Conservation (phyloP, 768 basidiomycete species). For the Rhodotorula diobovata region DNA sequence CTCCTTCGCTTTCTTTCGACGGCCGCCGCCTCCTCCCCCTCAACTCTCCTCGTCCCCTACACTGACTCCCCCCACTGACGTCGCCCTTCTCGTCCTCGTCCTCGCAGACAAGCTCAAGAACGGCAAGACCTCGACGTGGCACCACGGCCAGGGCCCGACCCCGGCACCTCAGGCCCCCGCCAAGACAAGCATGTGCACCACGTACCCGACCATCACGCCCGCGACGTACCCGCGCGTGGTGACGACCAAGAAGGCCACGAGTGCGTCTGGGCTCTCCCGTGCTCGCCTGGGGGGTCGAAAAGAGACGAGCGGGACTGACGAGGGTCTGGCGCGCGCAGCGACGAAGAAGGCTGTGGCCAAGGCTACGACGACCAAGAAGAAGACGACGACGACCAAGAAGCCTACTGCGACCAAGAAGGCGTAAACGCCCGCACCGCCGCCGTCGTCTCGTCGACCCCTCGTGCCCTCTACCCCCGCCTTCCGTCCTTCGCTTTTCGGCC, state of each 20-base stretch:
- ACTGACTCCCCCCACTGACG: slow-evolving; percentile 34
- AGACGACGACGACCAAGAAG: slow-evolving; percentile 12
- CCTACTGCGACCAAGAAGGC: slow-evolving; percentile 1
- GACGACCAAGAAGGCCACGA: not conserved
- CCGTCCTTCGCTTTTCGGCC: not conserved
- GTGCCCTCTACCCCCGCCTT: not conserved
- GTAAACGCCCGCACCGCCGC: not conserved
- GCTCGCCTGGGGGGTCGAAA: too few relatives aligned
- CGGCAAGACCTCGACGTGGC: slow-evolving; percentile 56
- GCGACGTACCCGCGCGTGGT: slow-evolving; percentile 4
- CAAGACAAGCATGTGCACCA: slow-evolving; percentile 12
- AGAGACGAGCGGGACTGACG: too few relatives aligned
- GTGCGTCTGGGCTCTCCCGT: too few relatives aligned
- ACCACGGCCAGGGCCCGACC: slow-evolving; percentile 50
- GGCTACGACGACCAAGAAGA: slow-evolving; percentile 8
- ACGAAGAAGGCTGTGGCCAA: not conserved
- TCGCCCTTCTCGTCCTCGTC: slow-evolving; percentile 46
- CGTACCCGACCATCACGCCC: slow-evolving; percentile 8
- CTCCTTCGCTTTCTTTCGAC: too few relatives aligned
- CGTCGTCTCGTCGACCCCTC: not conserved
- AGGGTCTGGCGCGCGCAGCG: too few relatives aligned
- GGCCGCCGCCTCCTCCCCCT: too few relatives aligned
- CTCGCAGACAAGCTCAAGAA: slow-evolving; percentile 58
- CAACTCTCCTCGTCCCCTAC: slow-evolving; percentile 45
- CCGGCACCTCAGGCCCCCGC: slow-evolving; percentile 18